These are phyloP conservation scores for Aspergillus sp. DNA, from an alignment of 2,329 filamentous ascomycete genomes.

Conservation along the genomic window DNA sequence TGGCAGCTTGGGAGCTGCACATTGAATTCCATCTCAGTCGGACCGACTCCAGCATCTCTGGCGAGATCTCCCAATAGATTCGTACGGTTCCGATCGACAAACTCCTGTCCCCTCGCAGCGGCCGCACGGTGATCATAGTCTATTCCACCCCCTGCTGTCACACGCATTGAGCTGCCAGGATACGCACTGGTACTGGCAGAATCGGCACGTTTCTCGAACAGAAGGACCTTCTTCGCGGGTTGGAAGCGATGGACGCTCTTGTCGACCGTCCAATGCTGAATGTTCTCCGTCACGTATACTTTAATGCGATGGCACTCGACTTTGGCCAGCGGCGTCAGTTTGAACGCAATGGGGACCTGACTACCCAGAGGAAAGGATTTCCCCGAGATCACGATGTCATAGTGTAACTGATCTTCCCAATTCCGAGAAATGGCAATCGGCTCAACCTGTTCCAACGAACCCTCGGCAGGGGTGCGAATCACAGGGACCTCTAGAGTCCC, in stretches of 20 bases:
- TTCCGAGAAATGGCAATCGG: slow-evolving; percentile 90
- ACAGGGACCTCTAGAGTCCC: slow-evolving; percentile 79
- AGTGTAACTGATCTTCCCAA: slow-evolving; percentile 94
- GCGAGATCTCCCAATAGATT: slow-evolving; percentile 82
- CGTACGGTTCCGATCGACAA: slow-evolving; percentile 54
- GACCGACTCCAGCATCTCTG: slow-evolving; percentile 73
- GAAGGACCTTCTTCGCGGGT: slow-evolving; percentile 75
- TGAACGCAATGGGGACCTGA: slow-evolving; percentile 89
- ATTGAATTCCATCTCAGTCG: slow-evolving; percentile 92
- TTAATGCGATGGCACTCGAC: slow-evolving; percentile 92
- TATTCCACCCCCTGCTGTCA: slow-evolving; percentile 78
- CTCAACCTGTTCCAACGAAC: slow-evolving; percentile 85
- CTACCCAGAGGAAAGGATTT: slow-evolving; percentile 90
- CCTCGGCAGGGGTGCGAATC: slow-evolving; percentile 80
- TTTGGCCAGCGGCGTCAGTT: slow-evolving; percentile 87
- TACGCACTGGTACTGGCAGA: slow-evolving; percentile 71
- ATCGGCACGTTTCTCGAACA: slow-evolving; percentile 87
- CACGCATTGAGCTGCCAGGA: slow-evolving; percentile 71
- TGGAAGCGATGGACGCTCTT: slow-evolving; percentile 83
- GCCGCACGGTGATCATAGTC: slow-evolving; percentile 60
- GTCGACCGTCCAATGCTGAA: slow-evolving; percentile 87
- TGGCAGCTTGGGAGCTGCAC: slow-evolving; percentile 88
- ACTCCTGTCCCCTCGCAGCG: slow-evolving; percentile 55
- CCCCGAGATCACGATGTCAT: slow-evolving; percentile 93
- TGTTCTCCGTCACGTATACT: slow-evolving; percentile 84